Base-by-base conservation (phyloP, 768 basidiomycete species). In the Trametes coccinea region DNA sequence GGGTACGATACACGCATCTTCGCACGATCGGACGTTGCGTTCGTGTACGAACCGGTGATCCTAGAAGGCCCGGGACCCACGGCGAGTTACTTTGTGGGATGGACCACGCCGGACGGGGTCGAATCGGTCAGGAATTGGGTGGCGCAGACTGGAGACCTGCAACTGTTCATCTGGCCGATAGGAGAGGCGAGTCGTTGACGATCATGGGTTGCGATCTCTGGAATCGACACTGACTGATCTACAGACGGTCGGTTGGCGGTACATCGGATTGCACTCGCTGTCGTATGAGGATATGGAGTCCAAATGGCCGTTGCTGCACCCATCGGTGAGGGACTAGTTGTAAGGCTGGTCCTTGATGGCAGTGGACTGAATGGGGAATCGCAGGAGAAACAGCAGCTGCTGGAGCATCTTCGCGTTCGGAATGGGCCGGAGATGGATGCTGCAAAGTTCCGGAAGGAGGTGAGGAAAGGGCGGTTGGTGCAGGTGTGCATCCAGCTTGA, bases 41-140 rank as follows among this genome's bases (percentile, higher is more conserved):
- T 86, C 61, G 43, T 86, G 8, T 79, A 82, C 51, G 81, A 84
- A 59, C 87, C 87, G 0, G 73, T 86, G 34, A 74, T 83, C 29
- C 74, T 86, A 43, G 86, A 88, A 53, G 77, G 74, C 1, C 72
- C 76, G 8, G 66, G 74, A 1, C 72, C 76, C 9, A 66, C 66
- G 3, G 70, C 66, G 2, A 65, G 82, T 5, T 78, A 81, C 63
- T 61, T 86, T 29, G 74, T 87, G 44, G 84, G 85, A 62, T 88
- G 85, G 84, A 80, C 81, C 17, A 69, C 70, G 4, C 59, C 60
- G 7, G 53, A 66, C 14, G 73, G 69, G 31, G 81, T 81, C 45
- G 66, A 71, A 40, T 68, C 60, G 1, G 69, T 79, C 2, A 59
- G 63, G 31, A 54, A 64, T 1, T 80, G 27, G 51, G 64, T 0